Conservation (phyloP, 352 stramenopile genomes). For the Sclerospora graminicola region DNA sequence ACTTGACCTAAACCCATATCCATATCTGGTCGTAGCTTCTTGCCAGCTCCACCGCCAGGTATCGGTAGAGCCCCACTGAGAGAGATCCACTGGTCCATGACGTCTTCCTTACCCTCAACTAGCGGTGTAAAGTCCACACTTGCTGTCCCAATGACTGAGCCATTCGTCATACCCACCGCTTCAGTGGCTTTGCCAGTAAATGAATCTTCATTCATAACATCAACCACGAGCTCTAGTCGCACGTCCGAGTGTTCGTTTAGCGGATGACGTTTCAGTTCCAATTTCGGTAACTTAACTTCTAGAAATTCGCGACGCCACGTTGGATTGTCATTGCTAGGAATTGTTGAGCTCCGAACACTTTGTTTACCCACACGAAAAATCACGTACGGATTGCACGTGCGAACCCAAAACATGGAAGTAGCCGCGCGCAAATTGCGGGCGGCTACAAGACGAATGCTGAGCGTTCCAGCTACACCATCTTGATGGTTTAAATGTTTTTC, state of each 20-base stretch:
- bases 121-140: constrained; percentile 57
- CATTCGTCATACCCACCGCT: constrained; percentile 63
- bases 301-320: constrained; percentile 64
- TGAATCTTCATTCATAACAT: constrained; percentile 80
- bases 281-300: constrained; percentile 66
- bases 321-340: constrained; percentile 60
- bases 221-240: constrained; percentile 58
- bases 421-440: constrained; percentile 58
- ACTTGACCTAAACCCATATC: constrained; percentile 59
- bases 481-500: constrained; percentile 75
- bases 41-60: constrained; percentile 10
- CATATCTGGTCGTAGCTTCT: constrained; percentile 31
- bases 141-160: constrained; percentile 66
- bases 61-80: constrained; percentile 34
- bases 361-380: constrained; percentile 75
- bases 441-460: constrained; percentile 63
- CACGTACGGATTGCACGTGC: constrained; percentile 76
- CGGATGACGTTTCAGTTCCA: constrained; percentile 44
- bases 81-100: constrained; percentile 71
- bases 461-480: constrained; percentile 53
- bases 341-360: constrained; percentile 54
- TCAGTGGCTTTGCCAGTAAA: constrained; percentile 66
- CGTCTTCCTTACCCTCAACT: constrained; percentile 66
- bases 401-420: constrained; percentile 74
- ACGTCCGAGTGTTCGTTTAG: constrained; percentile 60